Conservation (phyloP, 805 yeast species). For the Metschnikowia koreensis region DNA sequence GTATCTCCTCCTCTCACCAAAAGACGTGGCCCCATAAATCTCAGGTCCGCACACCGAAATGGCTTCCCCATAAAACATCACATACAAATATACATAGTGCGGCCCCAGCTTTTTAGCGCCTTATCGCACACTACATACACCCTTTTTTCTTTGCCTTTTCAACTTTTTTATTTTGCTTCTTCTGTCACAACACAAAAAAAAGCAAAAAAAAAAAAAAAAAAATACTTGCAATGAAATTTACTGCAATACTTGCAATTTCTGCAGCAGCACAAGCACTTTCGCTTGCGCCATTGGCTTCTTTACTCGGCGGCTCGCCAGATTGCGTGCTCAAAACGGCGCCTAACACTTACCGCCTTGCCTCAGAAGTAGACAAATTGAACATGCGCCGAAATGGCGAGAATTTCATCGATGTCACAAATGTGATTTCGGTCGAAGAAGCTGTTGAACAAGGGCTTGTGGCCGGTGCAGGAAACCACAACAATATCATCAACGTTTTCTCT, state of each 20-base stretch:
- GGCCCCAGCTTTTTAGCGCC: too few species aligned
- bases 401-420: slow-evolving; percentile 65
- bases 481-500: slow-evolving; percentile 21
- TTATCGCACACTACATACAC: too few species aligned
- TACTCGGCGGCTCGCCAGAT: slow-evolving; percentile 1
- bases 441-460: slow-evolving; percentile 25
- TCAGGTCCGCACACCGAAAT: too few species aligned
- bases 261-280: slow-evolving; percentile 14
- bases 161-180: not conserved
- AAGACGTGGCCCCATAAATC: too few species aligned
- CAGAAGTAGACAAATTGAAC: slow-evolving; percentile 36
- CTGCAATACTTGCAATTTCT: not conserved
- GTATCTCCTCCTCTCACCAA: too few species aligned
- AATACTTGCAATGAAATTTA: slow-evolving; percentile 2
- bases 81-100: too few species aligned
- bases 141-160: too few species aligned
- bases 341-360: slow-evolving; percentile 27
- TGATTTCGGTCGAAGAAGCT: slow-evolving; percentile 38
- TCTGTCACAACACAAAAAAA: not conserved
- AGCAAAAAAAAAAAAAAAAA: not conserved
- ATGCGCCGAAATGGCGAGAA: slow-evolving; percentile 44
- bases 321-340: slow-evolving; percentile 39
- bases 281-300: slow-evolving; percentile 6
- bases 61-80: too few species aligned
- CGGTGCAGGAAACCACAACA: slow-evolving; percentile 13